Evolutionary conservation across 768 basidiomycete genomes (phyloP).

Genomic region (Antrodiella citrinella): DNA sequence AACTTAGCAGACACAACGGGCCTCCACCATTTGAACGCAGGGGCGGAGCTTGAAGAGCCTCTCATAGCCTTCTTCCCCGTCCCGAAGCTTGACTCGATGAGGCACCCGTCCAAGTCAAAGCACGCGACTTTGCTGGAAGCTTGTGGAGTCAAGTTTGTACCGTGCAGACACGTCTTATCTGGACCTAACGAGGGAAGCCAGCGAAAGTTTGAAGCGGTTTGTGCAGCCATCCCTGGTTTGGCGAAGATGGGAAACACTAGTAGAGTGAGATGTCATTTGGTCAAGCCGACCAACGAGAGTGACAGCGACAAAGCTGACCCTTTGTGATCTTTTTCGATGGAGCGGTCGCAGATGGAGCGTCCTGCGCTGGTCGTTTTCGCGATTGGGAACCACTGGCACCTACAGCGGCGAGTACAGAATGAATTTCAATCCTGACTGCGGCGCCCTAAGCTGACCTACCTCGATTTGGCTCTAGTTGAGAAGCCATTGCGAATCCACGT

Average conservation of each 20-base stretch:
- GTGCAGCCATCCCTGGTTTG: slow-evolving; percentile 7
- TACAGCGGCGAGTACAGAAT: no score
- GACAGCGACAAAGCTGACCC: slow-evolving; percentile 6
- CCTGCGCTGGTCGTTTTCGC: slow-evolving; percentile 12
- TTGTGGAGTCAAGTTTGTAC: slow-evolving; percentile 30
- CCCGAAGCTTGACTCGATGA: slow-evolving; percentile 44
- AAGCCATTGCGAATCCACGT: no score
- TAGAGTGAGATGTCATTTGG: background rate
- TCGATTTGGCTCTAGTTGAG: no score
- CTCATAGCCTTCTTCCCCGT: slow-evolving; percentile 35
- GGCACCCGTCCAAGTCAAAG: slow-evolving; percentile 83
- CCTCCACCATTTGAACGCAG: slow-evolving; percentile 73
- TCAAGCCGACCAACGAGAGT: background rate
- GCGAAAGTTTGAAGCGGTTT: slow-evolving; percentile 14
- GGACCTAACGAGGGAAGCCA: slow-evolving; percentile 26
- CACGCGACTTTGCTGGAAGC: slow-evolving; percentile 55
- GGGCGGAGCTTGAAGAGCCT: slow-evolving; percentile 23
- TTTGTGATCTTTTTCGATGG: slow-evolving; percentile 12
- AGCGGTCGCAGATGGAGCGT: background rate
- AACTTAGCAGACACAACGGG: slow-evolving; percentile 53
- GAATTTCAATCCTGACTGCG: no score
- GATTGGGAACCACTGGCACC: no score
- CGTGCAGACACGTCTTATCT: slow-evolving; percentile 29
- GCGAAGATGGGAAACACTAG: slow-evolving; percentile 24
- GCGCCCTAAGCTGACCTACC: no score